Conservation (phyloP, 2,329 filamentous ascomycete species). For the Stylonectria norvegica region DNA sequence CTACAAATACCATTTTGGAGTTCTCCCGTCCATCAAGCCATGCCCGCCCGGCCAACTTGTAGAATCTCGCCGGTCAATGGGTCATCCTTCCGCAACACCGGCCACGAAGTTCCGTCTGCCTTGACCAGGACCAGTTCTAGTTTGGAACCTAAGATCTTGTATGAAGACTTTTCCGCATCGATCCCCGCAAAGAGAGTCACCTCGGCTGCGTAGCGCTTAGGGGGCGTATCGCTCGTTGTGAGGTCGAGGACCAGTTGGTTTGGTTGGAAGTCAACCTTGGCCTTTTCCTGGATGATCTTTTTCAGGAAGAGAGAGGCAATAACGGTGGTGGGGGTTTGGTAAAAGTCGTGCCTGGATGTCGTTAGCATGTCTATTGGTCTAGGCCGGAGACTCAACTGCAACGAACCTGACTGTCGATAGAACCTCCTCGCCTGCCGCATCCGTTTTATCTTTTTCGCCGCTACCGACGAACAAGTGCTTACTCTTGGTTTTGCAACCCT, state of each 20-base stretch:
- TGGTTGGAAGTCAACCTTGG: constrained; percentile 66
- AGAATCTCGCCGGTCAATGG: constrained; percentile 70
- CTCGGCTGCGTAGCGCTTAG: constrained; percentile 72
- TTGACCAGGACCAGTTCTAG: constrained; percentile 73
- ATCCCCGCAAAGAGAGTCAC: constrained; percentile 77
- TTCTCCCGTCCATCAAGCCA: constrained; percentile 30
- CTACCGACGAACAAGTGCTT: constrained; percentile 82
- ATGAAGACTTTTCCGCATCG: constrained; percentile 69
- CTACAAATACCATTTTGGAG: not conserved
- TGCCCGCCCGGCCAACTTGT: constrained; percentile 79
- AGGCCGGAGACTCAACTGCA: not conserved
- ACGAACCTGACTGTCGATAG: constrained; percentile 72
- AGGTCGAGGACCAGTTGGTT: constrained; percentile 72
- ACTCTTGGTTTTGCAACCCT: constrained; percentile 79
- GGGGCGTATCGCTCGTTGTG: constrained; percentile 71
- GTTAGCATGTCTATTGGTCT: constrained; percentile 7
- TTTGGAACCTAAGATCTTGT: constrained; percentile 84
- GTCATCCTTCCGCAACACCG: constrained; percentile 78
- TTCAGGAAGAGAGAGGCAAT: constrained; percentile 94
- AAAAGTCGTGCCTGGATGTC: constrained; percentile 68
- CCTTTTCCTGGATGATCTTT: constrained; percentile 84
- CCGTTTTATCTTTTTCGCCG: constrained; percentile 59
- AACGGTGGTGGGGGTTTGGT: constrained; percentile 81
- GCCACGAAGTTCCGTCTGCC: constrained; percentile 77
- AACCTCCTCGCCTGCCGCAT: constrained; percentile 62